These are phyloP conservation scores for Xeromyces bisporus DNA, from an alignment of 495 filamentous ascomycete genomes.

Conservation along the genomic window DNA sequence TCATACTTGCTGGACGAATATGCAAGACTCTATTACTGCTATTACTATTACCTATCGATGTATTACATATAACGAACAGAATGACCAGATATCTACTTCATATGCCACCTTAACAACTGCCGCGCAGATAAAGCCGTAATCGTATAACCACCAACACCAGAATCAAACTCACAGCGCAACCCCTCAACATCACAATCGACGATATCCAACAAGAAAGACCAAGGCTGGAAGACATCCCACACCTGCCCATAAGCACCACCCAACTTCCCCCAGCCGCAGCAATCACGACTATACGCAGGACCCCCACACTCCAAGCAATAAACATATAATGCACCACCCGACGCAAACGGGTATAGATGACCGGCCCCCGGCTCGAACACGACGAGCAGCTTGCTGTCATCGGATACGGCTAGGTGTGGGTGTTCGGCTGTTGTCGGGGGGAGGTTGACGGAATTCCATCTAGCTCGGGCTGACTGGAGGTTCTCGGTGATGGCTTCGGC, in stretches of 20 bases:
- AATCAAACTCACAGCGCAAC: background rate
- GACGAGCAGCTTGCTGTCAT: conserved; percentile 4
- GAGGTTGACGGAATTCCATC: conserved; percentile 7
- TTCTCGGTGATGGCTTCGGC: background rate
- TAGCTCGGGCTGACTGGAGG: conserved; percentile 1
- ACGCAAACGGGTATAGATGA: conserved; percentile 3
- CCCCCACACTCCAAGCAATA: conserved; percentile 1
- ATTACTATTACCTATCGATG: no score
- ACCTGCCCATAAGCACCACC: no score
- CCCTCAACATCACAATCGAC: conserved; percentile 2
- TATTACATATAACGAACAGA: no score
- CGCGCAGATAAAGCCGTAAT: conserved; percentile 1
- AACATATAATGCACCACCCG: conserved; percentile 7
- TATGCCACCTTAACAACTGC: conserved; percentile 4
- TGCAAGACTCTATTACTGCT: no score
- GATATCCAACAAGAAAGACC: conserved; percentile 3
- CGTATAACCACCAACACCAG: background rate
- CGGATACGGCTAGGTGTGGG: conserved; percentile 9
- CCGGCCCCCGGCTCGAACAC: conserved; percentile 7
- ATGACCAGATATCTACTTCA: no score
- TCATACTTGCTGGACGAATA: no score
- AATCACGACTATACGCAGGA: no score
- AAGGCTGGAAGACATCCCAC: background rate
- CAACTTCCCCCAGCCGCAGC: no score
- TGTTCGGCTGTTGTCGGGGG: conserved; percentile 4